phyloP scores from a whole-genome alignment of 805 yeast species.

The Hanseniaspora singularis region DNA sequence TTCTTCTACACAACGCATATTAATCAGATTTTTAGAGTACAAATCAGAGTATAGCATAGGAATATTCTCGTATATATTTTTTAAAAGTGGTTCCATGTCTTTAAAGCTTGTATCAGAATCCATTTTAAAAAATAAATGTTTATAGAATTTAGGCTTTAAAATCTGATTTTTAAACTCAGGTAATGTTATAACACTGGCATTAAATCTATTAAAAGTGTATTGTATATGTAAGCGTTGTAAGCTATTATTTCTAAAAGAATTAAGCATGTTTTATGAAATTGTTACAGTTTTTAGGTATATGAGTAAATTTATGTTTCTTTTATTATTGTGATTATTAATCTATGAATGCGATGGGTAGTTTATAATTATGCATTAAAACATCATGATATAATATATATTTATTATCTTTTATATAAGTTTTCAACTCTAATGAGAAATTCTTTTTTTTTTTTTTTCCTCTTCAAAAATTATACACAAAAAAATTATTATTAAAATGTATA shows the following conservation, averaged over 20 bases:
- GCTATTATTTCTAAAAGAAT: too few relatives aligned
- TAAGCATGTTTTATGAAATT: neutral
- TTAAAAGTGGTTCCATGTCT: constrained; percentile 7
- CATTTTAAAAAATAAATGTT: constrained; percentile 12
- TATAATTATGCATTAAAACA: too few relatives aligned
- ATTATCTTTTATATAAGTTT: too few relatives aligned
- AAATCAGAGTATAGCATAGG: constrained; percentile 1
- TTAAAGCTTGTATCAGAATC: constrained; percentile 12
- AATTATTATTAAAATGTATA: too few relatives aligned
- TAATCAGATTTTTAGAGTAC: neutral
- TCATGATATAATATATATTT: too few relatives aligned
- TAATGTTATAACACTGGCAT: neutral
- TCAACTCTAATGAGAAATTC: too few relatives aligned
- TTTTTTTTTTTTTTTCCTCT: too few relatives aligned
- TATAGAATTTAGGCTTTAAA: constrained; percentile 11
- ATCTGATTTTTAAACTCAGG: constrained; percentile 4
- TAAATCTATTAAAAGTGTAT: neutral
- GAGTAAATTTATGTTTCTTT: too few relatives aligned
- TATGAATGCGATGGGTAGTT: too few relatives aligned
- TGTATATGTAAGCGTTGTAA: too few relatives aligned
- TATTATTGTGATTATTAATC: too few relatives aligned
- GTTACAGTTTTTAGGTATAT: neutral
- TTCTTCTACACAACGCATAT: neutral
- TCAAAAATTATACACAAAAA: too few relatives aligned
- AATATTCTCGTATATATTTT: constrained; percentile 2